Base-by-base conservation (phyloP, 805 yeast genomes). In the Blastobotrys americana region DNA sequence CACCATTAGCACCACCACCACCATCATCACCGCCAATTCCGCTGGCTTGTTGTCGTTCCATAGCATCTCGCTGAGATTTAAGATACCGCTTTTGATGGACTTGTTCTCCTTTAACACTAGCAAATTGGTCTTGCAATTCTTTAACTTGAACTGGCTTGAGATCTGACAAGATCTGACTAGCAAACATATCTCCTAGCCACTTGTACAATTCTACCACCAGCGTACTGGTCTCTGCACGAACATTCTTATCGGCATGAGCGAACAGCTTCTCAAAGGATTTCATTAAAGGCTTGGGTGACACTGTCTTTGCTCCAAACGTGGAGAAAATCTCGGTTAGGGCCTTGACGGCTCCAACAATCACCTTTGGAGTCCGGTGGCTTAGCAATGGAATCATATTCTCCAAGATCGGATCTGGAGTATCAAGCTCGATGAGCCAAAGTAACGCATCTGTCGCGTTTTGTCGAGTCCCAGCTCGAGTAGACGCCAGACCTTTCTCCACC, bases 81-180 rank as follows among this genome's bases (percentile, higher is more conserved):
- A 86, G 69, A 13, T 71, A 63, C 52, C 90, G 66, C 40, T 69
- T 69, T 53, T 82, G 90, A 10, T 58, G 59, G 1, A 66, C 63
- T 6, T 50, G 44, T 5, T 41, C 52, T 3, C 53, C 52, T 41
- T 65, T 64, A 5, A 73, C 72, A 33, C 70, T 72, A 36, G 72
- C 82, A 60, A 90, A 86, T 20, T 77, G 79, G 28, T 77, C 76
- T 4, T 77, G 70, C 46, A 90, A 71, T 58, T 89, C 97, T 51
- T 82, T 84, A 63, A 86, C 90, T 62, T 90, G 97, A 17, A 88
- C 86, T 0, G 96, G 95, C 60, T 90, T 93, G 64, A 93, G 71
- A 21, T 78, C 78, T 2, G 82, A 75, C 44, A 86, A 75, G 34
- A 87, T 64, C 0, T 80, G 59, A 13, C 72, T 70, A 42, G 78